These are phyloP conservation scores for Metroxylon sagu DNA, from an alignment of 176 grass and related monocot species.

Conservation along the genomic window DNA sequence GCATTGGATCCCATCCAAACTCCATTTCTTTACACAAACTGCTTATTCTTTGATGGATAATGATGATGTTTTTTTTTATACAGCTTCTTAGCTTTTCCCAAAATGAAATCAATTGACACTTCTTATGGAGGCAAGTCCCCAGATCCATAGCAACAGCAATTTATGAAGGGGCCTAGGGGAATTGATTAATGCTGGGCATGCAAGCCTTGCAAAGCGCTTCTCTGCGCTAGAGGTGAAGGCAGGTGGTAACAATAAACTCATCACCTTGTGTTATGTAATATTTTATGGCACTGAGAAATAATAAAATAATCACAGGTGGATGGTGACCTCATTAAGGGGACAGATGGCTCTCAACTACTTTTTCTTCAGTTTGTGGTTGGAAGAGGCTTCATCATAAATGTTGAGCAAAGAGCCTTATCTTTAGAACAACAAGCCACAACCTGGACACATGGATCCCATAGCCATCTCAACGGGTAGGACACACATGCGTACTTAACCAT, in stretches of 20 bases:
- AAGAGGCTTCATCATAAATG: slow-evolving; percentile 39
- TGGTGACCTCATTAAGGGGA: slow-evolving; percentile 59
- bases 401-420: background rate
- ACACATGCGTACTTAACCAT: no score
- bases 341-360: slow-evolving; percentile 40
- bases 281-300: slow-evolving; percentile 24
- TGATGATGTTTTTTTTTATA: no score
- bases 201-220: slow-evolving; percentile 19
- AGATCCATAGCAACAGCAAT: slow-evolving; percentile 8
- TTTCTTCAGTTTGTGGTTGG: slow-evolving; percentile 41
- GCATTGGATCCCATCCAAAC: no score
- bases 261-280: slow-evolving; percentile 8
- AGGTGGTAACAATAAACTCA: slow-evolving; percentile 1
- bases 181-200: slow-evolving; percentile 13
- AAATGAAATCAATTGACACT: slow-evolving; percentile 18
- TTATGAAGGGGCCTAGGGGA: background rate
- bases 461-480: no score
- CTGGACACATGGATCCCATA: no score
- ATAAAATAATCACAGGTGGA: slow-evolving; percentile 49
- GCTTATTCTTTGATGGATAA: no score
- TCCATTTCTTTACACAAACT: no score
- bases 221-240: no score
- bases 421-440: no score
- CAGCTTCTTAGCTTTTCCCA: background rate
- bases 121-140: slow-evolving; percentile 16